phyloP scores from a whole-genome alignment of 1,284 basidiomycete species.

The Leccinum pachyderme region DNA sequence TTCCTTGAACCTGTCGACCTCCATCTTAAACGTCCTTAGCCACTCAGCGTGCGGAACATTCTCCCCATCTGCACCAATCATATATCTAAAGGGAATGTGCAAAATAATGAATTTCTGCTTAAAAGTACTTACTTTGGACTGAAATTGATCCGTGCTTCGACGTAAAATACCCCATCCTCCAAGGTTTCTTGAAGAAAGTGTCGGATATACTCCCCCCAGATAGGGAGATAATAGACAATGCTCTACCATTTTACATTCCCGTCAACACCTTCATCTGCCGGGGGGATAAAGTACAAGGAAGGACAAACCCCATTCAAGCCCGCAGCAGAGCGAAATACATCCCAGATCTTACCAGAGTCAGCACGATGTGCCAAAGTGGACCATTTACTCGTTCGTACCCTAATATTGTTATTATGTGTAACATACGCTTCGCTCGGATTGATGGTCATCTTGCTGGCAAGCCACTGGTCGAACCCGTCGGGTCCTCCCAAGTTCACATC shows the following conservation, averaged over 20 bases:
- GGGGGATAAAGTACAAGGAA: background rate
- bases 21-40: slow-evolving; percentile 55
- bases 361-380: background rate
- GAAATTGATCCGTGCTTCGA: slow-evolving; percentile 73
- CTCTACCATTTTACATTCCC: slow-evolving; percentile 5
- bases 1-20: slow-evolving; percentile 55
- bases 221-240: slow-evolving; percentile 26
- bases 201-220: slow-evolving; percentile 32
- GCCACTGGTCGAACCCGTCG: slow-evolving; percentile 67
- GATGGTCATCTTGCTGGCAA: slow-evolving; percentile 56
- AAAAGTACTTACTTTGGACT: slow-evolving; percentile 44
- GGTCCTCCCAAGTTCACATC: slow-evolving; percentile 51
- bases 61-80: slow-evolving; percentile 58
- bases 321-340: slow-evolving; percentile 60
- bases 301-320: slow-evolving; percentile 44
- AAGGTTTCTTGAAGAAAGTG: slow-evolving; percentile 63
- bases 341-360: slow-evolving; percentile 56
- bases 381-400: slow-evolving; percentile 39
- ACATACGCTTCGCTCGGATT: slow-evolving; percentile 67
- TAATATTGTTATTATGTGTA: slow-evolving; percentile 64
- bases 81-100: slow-evolving; percentile 34
- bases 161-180: slow-evolving; percentile 71
- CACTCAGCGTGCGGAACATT: slow-evolving; percentile 61
- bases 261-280: slow-evolving; percentile 2
- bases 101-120: background rate